Base-by-base conservation (phyloP, 2,329 filamentous ascomycete genomes). In the Bretziella fagacearum region DNA sequence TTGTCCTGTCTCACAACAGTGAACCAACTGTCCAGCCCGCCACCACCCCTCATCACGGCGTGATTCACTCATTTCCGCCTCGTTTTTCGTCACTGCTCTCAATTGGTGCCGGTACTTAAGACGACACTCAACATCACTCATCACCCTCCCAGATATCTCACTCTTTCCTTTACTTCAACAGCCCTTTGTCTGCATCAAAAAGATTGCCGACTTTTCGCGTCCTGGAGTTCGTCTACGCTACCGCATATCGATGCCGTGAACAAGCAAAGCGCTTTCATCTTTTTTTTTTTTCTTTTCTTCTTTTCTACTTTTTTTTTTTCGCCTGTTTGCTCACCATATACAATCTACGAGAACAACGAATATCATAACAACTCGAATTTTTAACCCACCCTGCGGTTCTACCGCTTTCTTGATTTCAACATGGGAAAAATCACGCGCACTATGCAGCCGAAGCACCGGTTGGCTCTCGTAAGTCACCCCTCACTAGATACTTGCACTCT, bases 341-440 rank as follows among this genome's bases (percentile, higher is more conserved):
- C n/a, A n/a, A n/a, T n/a, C n/a, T n/a, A n/a, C n/a, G n/a, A 33
- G 25, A 23, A 45, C 22, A 37, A 17, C 29, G 22, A 40, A 23
- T n/a, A 13, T 26, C 27, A n/a, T 32, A 10, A 44, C 6, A 33
- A n/a, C 30, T n/a, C 13, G 13, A 32, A 37, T 27, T 15, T 6
- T 27, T 20, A 22, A 44, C 41, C 10, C 22, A 32, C 15, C 18
- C 20, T 39, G 20, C 7, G 8, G 8, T 11, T 10, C 3, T 20
- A 39, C 17, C 18, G 35, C 35, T 3, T 4, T 20, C 8, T 33
- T 10, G 35, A 20, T 18, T 23, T 59, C 59, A 62, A 67, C 68
- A 81, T 81, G 77, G 77, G 73, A 59, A 79, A 75, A 65, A 80
- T 81, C 57, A 74, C 70, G 50, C 81, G 80, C 65, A 64, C 68